phyloP scores from a whole-genome alignment of 1,284 basidiomycete genomes.

The Sutorius eximius region DNA sequence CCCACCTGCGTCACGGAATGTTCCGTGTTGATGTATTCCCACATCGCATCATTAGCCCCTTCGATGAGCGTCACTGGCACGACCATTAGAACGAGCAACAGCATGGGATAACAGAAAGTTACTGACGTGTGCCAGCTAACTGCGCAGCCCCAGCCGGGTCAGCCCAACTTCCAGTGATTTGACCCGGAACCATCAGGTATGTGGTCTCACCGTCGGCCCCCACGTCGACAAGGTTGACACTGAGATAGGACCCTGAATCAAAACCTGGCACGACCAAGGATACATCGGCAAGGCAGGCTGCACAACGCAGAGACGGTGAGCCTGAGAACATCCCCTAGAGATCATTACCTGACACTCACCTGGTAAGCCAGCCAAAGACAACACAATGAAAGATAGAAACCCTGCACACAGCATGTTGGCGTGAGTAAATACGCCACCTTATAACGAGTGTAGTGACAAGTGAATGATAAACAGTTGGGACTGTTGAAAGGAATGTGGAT shows the following conservation, averaged over 20 bases:
- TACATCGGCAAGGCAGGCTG: slow-evolving; percentile 25
- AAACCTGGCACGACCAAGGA: slow-evolving; percentile 48
- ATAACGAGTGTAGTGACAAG: background rate
- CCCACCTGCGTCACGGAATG: slow-evolving; percentile 1
- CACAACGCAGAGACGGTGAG: background rate
- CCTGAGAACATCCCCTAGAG: background rate
- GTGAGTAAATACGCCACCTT: background rate
- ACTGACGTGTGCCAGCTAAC: too few relatives aligned
- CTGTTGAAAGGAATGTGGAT: background rate
- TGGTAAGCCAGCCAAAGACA: background rate
- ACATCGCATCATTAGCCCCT: slow-evolving; percentile 3
- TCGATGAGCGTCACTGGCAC: slow-evolving; percentile 9
- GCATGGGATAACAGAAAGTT: background rate
- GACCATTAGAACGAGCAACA: background rate
- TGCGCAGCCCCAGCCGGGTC: too few relatives aligned
- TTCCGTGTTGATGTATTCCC: slow-evolving; percentile 8
- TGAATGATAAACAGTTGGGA: background rate
- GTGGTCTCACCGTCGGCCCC: slow-evolving; percentile 44
- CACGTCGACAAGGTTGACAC: slow-evolving; percentile 41
- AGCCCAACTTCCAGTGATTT: slow-evolving; percentile 33
- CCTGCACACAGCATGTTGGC: background rate
- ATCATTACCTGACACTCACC: background rate
- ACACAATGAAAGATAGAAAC: background rate
- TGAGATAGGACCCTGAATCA: slow-evolving; percentile 44
- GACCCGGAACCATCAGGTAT: slow-evolving; percentile 41